phyloP scores from a whole-genome alignment of 179 eudicot genomes.

The Vitellaria paradoxa region DNA sequence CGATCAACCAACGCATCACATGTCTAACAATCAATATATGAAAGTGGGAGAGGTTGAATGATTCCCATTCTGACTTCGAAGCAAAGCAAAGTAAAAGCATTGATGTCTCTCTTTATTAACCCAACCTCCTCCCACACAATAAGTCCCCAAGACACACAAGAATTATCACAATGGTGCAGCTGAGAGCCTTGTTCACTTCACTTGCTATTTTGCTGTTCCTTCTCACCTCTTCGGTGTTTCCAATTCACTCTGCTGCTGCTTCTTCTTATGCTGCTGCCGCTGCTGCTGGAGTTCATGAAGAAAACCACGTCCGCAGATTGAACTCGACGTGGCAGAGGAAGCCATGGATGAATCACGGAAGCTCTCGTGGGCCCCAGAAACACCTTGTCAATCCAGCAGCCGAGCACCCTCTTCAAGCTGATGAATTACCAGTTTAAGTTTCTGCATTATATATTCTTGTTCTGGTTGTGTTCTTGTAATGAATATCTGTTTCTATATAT shows the following conservation, averaged over 20 bases:
- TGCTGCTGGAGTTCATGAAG: slow-evolving; percentile 10
- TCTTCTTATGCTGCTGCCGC: not conserved
- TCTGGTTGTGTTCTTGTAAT: not conserved
- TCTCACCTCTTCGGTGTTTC: not conserved
- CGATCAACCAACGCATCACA: not conserved
- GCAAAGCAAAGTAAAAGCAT: not conserved
- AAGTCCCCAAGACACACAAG: not conserved
- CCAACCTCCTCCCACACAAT: not conserved
- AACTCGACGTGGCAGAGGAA: slow-evolving; percentile 23
- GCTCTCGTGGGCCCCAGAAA: slow-evolving; percentile 30
- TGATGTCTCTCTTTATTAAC: not conserved
- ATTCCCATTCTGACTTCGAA: slow-evolving; percentile 3
- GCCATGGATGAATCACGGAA: slow-evolving; percentile 38
- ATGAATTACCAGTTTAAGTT: not conserved
- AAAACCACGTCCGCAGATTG: not conserved
- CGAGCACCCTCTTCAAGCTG: slow-evolving; percentile 20
- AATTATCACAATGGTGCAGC: slow-evolving; percentile 3
- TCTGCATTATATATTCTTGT: not conserved
- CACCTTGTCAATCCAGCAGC: slow-evolving; percentile 24
- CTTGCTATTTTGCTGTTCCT: slow-evolving; percentile 1
- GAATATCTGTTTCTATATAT: not conserved
- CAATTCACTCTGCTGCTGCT: slow-evolving; percentile 7
- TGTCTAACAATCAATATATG: not conserved
- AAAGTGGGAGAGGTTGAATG: not conserved
- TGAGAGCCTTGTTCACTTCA: not conserved